Evolutionary conservation across 2,329 filamentous ascomycete species (phyloP), one percentile per base, ranked within the genome.

Genomic region (Fusarium pininemorale): DNA sequence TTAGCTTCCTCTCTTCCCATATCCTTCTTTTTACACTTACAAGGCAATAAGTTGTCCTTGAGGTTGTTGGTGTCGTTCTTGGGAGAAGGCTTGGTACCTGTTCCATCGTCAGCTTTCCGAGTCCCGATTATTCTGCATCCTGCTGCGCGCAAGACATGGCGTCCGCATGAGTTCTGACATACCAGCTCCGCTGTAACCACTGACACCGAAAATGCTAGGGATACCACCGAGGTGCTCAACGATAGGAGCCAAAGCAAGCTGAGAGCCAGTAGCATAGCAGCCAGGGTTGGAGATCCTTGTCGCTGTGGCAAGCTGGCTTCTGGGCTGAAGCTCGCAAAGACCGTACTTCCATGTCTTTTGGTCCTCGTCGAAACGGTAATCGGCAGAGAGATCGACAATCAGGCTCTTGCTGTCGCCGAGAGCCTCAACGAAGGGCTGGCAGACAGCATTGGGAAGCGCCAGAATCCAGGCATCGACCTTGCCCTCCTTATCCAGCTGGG

Each of bases 391-490:
- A 82, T 99, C 96, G 51, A 99, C 88, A 75, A 98, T 93, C 45
- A 98, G 86, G 76, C 93, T 95, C 73, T 90, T 89, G 77, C 93
- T 95, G 71, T 89, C 89, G 15, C 80, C 80, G 60, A 98, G 90
- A 13, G 96, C 96, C 73, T 98, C 94, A 15, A 98, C 93, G 77
- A 93, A 99, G 1, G 96, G 95, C 85, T 95, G 93, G 90, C 94
- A 98, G 56, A 98, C 94, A 70, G 94, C 94, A 80, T 98, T 99
- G 50, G 96, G 96, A 37, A 98, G 90, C 41, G 96, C 96, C 94
- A 98, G 96, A 50, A 98, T 94, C 95, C 95, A 98, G 84, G 94
- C 96, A 85, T 98, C 96, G 56, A 98, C 91, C 79, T 95, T 90
- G 58, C 93, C 93, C 38, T 92, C 90, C 35, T 53, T 60, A 12